Conservation (phyloP, 371 early-diverging fungal species). For the Mucor lusitanicus region DNA sequence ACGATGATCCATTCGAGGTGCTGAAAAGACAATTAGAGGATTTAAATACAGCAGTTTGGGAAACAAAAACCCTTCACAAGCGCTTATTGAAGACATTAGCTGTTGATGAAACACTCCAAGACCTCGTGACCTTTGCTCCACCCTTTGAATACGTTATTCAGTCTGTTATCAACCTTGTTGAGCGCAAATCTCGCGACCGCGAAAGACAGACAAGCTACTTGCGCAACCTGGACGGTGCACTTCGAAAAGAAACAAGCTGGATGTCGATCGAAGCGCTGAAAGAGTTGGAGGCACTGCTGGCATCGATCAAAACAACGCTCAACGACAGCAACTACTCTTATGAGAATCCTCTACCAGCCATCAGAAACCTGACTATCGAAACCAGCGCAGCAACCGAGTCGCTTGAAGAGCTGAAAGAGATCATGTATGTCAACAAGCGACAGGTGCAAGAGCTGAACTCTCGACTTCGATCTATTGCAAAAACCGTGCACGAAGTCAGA, state of each 20-base stretch:
- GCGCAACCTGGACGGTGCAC: conserved; percentile 36
- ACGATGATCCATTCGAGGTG: conserved; percentile 53
- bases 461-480: conserved; percentile 50
- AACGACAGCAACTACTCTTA: conserved; percentile 40
- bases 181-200: conserved; percentile 46
- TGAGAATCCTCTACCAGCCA: conserved; percentile 44
- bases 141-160: conserved; percentile 51
- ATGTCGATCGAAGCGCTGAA: conserved; percentile 40
- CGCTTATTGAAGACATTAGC: conserved; percentile 44
- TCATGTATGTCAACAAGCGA: conserved; percentile 54
- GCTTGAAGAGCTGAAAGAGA: conserved; percentile 52
- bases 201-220: conserved; percentile 48
- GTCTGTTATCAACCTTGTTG: conserved; percentile 45
- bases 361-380: conserved; percentile 42
- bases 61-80: conserved; percentile 54
- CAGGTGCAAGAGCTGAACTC: conserved; percentile 51
- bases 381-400: conserved; percentile 48
- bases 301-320: conserved; percentile 36
- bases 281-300: conserved; percentile 38
- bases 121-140: conserved; percentile 39
- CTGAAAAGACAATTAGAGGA: conserved; percentile 53
- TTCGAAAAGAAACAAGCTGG: conserved; percentile 43
- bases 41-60: conserved; percentile 48
- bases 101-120: conserved; percentile 41
- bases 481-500: conserved; percentile 54